Evolutionary conservation across 345 rosid genomes (phyloP), one percentile per base, ranked within the genome.

Genomic region (Camelina hispida): DNA sequence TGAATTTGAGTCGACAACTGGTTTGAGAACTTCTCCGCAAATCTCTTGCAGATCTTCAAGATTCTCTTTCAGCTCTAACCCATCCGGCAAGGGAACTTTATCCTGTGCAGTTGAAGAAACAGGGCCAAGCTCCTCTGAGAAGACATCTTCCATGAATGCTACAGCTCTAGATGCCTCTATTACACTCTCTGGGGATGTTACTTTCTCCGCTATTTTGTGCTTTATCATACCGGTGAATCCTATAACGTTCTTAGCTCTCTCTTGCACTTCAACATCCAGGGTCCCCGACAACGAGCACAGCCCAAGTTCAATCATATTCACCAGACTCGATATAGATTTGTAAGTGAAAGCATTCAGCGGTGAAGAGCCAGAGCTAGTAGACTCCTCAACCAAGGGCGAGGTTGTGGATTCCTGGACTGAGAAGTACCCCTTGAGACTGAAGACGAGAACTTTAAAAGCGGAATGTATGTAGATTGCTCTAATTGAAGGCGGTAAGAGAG

Each of bases 181-280:
- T 76, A 71, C 84, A 44, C 68, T 69, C 43, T 47, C 70, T 38
- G 37, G 81, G 4, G 30, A 44, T 61, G 55, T 72, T 43, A 35
- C 69, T 73, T 83, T 79, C 63, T 74, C 76, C 16, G 73, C 37
- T 58, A 88, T 58, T 64, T 83, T 84, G 70, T 78, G 81, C 76
- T 84, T 84, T 64, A 88, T 72, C 81, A 89, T 68, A 69, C 85
- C 90, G 23, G 85, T 64, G 58, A 93, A 81, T 58, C 96, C 97
- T 56, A 95, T 81, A 51, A 87, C 70, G 74, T 93, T 93, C 66
- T 81, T 75, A 35, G 86, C 82, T 81, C 96, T 89, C 88, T 93
- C 99, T 71, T 87, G 86, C 44, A 90, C 83, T 80, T 95, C 98
- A 43, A 92, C 96, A 69, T 93, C 93, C 74, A 62, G 80, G 81